Conservation (phyloP, 768 basidiomycete genomes). For the Lactarius vividus region DNA sequence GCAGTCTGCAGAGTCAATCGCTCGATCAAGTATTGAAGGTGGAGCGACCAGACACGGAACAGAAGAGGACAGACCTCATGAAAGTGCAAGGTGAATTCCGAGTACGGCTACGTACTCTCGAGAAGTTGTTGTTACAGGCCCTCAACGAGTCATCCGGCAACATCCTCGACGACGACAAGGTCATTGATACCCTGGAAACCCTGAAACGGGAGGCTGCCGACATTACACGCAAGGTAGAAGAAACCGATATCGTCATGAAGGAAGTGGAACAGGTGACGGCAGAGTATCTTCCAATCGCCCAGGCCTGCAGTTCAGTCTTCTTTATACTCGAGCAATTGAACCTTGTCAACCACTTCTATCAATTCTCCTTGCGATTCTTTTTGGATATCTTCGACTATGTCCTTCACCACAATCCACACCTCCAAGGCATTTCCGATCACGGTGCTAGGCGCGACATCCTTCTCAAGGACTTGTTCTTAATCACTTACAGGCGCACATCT, state of each 20-base stretch:
- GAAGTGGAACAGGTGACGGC: conserved; percentile 95
- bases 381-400: conserved; percentile 97
- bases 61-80: conserved; percentile 93
- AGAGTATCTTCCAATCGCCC: conserved; percentile 91
- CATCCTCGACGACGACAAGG: conserved; percentile 98
- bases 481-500: conserved; percentile 85
- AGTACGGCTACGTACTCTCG: conserved; percentile 85
- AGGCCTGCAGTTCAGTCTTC: conserved; percentile 95
- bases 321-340: conserved; percentile 96
- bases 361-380: conserved; percentile 98
- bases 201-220: conserved; percentile 96
- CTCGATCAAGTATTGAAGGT: conserved; percentile 96
- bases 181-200: conserved; percentile 93
- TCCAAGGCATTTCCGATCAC: conserved; percentile 75
- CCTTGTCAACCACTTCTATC: conserved; percentile 95
- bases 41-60: conserved; percentile 94
- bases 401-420: conserved; percentile 87
- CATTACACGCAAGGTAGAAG: conserved; percentile 92
- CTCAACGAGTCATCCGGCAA: conserved; percentile 96
- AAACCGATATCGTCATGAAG: conserved; percentile 92
- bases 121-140: conserved; percentile 89
- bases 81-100: conserved; percentile 99
- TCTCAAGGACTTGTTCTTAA: conserved; percentile 83
- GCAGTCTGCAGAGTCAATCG: conserved; percentile 97
- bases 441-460: conserved; percentile 73